Evolutionary conservation across 2,329 filamentous ascomycete genomes (phyloP).

Genomic region (Emmonsiellopsis sp.): DNA sequence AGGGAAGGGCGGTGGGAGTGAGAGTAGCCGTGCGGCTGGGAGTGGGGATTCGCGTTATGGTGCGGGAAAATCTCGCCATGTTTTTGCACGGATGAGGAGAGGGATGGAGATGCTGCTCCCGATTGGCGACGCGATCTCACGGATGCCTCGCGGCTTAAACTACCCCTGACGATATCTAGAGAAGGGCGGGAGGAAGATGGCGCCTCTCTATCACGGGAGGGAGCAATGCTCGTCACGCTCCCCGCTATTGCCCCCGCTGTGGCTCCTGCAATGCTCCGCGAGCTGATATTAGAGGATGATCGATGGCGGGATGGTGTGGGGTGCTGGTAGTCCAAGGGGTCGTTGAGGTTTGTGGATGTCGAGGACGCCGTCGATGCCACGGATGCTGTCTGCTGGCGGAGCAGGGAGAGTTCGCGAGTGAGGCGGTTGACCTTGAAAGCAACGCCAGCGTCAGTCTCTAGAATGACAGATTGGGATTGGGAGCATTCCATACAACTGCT

Average conservation of each 20-base stretch:
- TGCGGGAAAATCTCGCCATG: conserved; percentile 10
- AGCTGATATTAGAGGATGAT: conserved; percentile 46
- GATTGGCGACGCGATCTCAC: conserved; percentile 28
- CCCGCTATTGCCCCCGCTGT: conserved; percentile 22
- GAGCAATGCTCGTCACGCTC: conserved; percentile 34
- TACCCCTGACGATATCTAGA: conserved; percentile 19
- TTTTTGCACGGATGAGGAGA: conserved; percentile 20
- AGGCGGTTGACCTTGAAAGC: conserved; percentile 73
- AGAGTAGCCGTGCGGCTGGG: conserved; percentile 22
- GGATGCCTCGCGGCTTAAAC: conserved; percentile 34
- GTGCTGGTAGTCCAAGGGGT: conserved; percentile 35
- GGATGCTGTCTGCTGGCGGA: conserved; percentile 61
- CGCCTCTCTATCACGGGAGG: conserved; percentile 29
- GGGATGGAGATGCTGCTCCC: conserved; percentile 21
- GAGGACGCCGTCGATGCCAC: conserved; percentile 53
- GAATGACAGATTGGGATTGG: neutral
- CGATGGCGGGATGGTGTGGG: conserved; percentile 48
- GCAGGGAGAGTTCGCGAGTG: conserved; percentile 73
- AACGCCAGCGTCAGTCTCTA: neutral
- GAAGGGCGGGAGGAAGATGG: conserved; percentile 20
- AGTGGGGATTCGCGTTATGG: conserved; percentile 16
- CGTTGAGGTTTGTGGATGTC: conserved; percentile 42
- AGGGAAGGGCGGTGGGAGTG: conserved; percentile 16
- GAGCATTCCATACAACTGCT: conserved; percentile 57
- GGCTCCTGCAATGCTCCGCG: conserved; percentile 27